Conservation (phyloP, 306 rosid species). For the Rosa persica region DNA sequence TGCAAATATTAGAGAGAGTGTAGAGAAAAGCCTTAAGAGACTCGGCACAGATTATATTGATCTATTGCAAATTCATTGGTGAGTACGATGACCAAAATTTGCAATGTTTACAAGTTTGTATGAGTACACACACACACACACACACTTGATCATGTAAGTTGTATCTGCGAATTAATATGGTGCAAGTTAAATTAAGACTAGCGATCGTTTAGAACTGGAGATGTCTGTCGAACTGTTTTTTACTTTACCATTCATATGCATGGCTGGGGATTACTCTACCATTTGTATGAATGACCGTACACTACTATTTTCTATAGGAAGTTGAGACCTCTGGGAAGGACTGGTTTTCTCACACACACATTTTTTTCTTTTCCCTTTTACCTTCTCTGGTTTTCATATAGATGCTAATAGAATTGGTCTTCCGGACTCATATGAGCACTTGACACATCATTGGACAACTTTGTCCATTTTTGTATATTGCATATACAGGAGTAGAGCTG, state of each 20-base stretch:
- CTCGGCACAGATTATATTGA: constrained; percentile 94
- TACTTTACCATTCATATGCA: not conserved
- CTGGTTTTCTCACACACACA: too few relatives aligned
- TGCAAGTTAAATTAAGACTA: not conserved
- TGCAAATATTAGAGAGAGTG: constrained; percentile 81
- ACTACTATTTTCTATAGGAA: not conserved
- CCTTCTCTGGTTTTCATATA: not conserved
- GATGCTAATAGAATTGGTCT: not conserved
- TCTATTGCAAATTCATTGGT: constrained; percentile 95
- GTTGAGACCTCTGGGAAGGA: not conserved
- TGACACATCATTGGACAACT: not conserved
- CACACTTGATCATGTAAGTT: not conserved
- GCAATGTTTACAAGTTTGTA: not conserved
- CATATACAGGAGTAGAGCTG: not conserved
- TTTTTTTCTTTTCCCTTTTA: too few relatives aligned
- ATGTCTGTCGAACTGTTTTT: too few relatives aligned
- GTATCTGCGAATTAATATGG: not conserved
- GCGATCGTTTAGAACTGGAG: not conserved
- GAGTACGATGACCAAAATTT: constrained; percentile 14
- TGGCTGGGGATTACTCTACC: not conserved
- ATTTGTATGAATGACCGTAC: not conserved
- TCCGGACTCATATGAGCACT: not conserved
- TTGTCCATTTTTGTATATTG: not conserved
- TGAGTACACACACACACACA: too few relatives aligned
- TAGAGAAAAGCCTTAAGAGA: constrained; percentile 90